Evolutionary conservation across 208 protist species (phyloP), one percentile per base, ranked within the genome.

Genomic region (Acanthamoeba royreba): DNA sequence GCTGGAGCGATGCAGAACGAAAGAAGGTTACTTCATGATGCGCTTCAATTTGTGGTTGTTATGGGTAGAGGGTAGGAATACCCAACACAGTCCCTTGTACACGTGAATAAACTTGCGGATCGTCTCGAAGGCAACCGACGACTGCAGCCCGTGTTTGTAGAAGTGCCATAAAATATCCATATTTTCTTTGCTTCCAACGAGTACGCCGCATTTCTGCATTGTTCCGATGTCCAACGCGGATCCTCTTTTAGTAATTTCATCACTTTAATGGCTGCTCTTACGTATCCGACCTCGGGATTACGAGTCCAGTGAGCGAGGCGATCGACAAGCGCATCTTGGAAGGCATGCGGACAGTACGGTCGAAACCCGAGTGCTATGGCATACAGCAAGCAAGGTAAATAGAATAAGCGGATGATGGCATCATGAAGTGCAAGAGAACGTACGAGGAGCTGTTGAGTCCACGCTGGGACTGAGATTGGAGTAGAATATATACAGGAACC

Each of bases 101-200:
- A 85, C 74, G 74, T 85, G 74, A 40, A 85, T 85, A 40, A 85
- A 85, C 74, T 85, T 85, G 74, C 74, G 74, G 19, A 85, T 52
- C 25, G 74, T 85, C 35, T 85, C 74, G 45, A 85, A 85, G n/a
- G 40, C 74, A 13, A 9, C 5, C 1, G 58, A 69, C 58, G 74
- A 85, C n/a, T 52, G 45, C 74, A 85, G 38, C 8, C 74, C 74
- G n/a, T 85, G 74, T 28, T 1, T 85, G 45, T 85, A 85, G n/a
- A 85, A 33, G 35, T 85, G 45, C 74, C 40, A 85, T 5, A 85
- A 40, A 2, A 85, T 53, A 33, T 2, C 35, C 43, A 85, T 85
- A 33, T 85, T 85, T 22, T 85, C 74, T 33, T 85, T 45, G 74
- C 38, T 49, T 1, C 74, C 45, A 19, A 85, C 35, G 11, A 85